Evolutionary conservation across 805 yeast species (phyloP).

Genomic region (Wickerhamiella siamensis): DNA sequence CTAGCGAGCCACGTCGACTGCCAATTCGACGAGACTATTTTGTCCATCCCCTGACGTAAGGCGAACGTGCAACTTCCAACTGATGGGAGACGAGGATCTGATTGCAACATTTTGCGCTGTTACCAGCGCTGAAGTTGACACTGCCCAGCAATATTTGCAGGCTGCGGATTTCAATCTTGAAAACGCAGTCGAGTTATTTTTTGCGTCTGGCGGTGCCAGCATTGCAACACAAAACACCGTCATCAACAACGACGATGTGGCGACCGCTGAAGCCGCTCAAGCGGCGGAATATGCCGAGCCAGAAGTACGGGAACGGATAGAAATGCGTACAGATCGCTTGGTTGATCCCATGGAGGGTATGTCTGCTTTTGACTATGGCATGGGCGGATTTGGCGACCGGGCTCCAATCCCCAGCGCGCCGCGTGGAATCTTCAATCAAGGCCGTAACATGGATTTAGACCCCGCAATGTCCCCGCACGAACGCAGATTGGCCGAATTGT

Average conservation of each 20-base stretch:
- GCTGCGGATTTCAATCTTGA: conserved; percentile 69
- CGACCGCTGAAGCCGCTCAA: conserved; percentile 47
- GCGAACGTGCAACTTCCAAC: not conserved
- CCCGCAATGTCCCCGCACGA: conserved; percentile 19
- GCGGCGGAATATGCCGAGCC: conserved; percentile 37
- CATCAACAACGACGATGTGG: conserved; percentile 32
- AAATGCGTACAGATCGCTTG: conserved; percentile 63
- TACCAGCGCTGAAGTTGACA: conserved; percentile 55
- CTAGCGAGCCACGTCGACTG: conserved; percentile 5
- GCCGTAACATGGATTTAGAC: conserved; percentile 13
- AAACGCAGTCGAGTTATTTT: conserved; percentile 67
- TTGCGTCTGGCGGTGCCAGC: conserved; percentile 39
- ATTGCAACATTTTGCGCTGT: conserved; percentile 69
- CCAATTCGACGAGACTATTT: conserved; percentile 2
- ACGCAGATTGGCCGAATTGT: conserved; percentile 62
- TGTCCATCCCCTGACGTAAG: conserved; percentile 1
- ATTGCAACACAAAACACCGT: conserved; percentile 14
- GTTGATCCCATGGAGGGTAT: conserved; percentile 32
- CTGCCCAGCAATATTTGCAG: conserved; percentile 65
- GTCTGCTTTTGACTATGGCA: not conserved
- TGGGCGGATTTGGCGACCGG: conserved; percentile 7
- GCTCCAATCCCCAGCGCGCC: conserved; percentile 13
- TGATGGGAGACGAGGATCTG: conserved; percentile 19
- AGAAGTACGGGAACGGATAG: conserved; percentile 63
- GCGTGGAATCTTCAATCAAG: conserved; percentile 41